Base-by-base conservation (phyloP, 2,329 filamentous ascomycete genomes). In the Clonostachys solani region DNA sequence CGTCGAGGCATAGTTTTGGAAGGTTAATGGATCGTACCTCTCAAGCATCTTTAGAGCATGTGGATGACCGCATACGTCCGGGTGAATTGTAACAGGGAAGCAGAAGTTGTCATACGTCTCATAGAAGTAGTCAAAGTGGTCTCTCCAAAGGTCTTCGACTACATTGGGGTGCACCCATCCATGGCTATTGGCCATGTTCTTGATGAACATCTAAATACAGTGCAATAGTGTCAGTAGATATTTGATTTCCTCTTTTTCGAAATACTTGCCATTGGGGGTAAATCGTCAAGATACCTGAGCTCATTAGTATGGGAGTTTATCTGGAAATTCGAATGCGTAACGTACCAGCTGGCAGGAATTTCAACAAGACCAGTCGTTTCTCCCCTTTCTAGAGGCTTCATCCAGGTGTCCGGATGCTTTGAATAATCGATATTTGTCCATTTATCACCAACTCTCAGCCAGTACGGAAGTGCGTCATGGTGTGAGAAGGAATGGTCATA, bases 141-240 rank as follows among this genome's bases (percentile, higher is more conserved):
- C 80, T 43, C 75, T 67, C 82, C 81, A 86, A 34, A 85, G 74
- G 35, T 82, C 79, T 56, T 86, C 81, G 2, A 86, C 75, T 50
- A 83, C 80, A 16, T 75, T 65, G 1, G 75, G 67, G 47, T 77
- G 75, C 17, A 75, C 71, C 52, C 67, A 85, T 8, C 84, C 84
- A 56, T 87, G 83, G 16, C 72, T 78, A 54, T 86, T 86, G 1
- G 81, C 67, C 1, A 77, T 71, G 12, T 75, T 77, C 63, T 87
- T 87, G 59, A 87, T 85, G 58, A 86, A 87, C 81, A 87, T 84
- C n/a, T n/a, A n/a, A n/a, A n/a, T n/a, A n/a, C n/a, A n/a, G n/a
- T n/a, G n/a, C n/a, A n/a, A n/a, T n/a, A n/a, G n/a, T n/a, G n/a
- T n/a, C n/a, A n/a, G n/a, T n/a, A n/a, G n/a, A n/a, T n/a, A n/a